Base-by-base conservation (phyloP, 2,329 filamentous ascomycete species). In the Anthostomella pinea region DNA sequence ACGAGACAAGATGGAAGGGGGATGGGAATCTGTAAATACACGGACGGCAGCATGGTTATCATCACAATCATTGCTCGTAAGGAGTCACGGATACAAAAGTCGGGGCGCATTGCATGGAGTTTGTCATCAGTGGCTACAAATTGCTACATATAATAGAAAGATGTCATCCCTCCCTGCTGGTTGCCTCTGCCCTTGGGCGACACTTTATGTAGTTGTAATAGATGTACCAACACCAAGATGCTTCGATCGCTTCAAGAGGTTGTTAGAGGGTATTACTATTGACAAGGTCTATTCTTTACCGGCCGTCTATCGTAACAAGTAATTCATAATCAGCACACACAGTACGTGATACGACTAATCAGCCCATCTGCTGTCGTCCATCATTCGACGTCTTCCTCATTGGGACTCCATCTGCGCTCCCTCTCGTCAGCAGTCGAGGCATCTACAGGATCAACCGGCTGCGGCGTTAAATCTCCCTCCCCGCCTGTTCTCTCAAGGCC, bases 341-440 rank as follows among this genome's bases (percentile, higher is more conserved):
- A 13, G 11, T 26, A 14, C 6, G 11, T 26, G 15, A n/a, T 13
- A 13, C 6, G 24, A 26, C 24, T 14, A 6, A 10, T 14, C n/a
- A n/a, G 21, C 21, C n/a, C 8, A 8, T 23, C 21, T 8, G 8
- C 21, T 11, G 11, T 11, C 21, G 21, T 11, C 11, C 11, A 23
- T 23, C 21, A 23, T 7, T 11, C 24, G 5, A 6, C 24, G 7
- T 21, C 17, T 13, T 11, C 11, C 4, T 8, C 17, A 14, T 5
- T 33, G 32, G 24, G 15, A 16, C 33, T 33, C 42, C 42, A 39
- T 22, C 42, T 32, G 9, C 31, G 34, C 11, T 34, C 35, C 23
- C 43, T 30, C 16, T 35, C 43, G 33, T 42, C 43, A 4, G 43
- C 43, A 19, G 44, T 44, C 17, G 45, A 48, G 24, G n/a, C 11